Conservation (phyloP, 768 basidiomycete genomes). For the Coprinopsis strossmayeri region DNA sequence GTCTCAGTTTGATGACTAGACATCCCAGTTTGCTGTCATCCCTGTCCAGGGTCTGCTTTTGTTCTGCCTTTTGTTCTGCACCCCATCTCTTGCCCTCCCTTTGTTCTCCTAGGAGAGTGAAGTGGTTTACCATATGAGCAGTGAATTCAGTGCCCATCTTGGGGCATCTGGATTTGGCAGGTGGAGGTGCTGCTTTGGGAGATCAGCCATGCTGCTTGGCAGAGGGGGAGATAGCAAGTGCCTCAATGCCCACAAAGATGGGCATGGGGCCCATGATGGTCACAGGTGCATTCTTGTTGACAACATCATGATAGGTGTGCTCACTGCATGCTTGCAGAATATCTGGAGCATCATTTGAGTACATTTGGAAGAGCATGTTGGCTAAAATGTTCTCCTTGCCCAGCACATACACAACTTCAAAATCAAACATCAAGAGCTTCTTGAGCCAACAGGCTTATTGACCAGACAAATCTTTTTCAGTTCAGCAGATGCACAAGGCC, state of each 20-base stretch:
- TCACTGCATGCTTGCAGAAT: constrained; percentile 17
- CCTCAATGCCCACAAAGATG: constrained; percentile 1
- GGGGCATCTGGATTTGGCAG: constrained; percentile 5
- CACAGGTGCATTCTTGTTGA: constrained; percentile 9
- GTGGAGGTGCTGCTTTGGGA: neutral
- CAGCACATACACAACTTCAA: constrained; percentile 22
- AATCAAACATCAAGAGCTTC: constrained; percentile 32
- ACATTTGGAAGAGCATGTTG: constrained; percentile 32
- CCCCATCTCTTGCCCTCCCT: constrained; percentile 12
- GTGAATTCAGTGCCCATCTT: constrained; percentile 10
- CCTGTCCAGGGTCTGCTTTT: too few relatives aligned
- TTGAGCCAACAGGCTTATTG: constrained; percentile 33
- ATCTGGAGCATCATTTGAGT: constrained; percentile 17
- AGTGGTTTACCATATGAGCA: neutral
- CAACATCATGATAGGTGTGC: constrained; percentile 16
- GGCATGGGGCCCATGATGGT: neutral
- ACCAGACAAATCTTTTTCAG: constrained; percentile 28
- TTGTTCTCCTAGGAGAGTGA: constrained; percentile 9
- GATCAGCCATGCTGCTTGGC: neutral
- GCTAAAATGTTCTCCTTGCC: constrained; percentile 32
- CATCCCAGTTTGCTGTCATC: too few relatives aligned
- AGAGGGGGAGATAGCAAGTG: neutral
- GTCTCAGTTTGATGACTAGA: too few relatives aligned
- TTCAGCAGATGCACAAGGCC: constrained; percentile 23
- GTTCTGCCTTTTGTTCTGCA: too few relatives aligned